Percentiles rank a stretch among this genome's conserved stretches.
phyloP scores from a whole-genome alignment of 2,329 filamentous ascomycete genomes.

The Raffaelea deltoideospora region DNA sequence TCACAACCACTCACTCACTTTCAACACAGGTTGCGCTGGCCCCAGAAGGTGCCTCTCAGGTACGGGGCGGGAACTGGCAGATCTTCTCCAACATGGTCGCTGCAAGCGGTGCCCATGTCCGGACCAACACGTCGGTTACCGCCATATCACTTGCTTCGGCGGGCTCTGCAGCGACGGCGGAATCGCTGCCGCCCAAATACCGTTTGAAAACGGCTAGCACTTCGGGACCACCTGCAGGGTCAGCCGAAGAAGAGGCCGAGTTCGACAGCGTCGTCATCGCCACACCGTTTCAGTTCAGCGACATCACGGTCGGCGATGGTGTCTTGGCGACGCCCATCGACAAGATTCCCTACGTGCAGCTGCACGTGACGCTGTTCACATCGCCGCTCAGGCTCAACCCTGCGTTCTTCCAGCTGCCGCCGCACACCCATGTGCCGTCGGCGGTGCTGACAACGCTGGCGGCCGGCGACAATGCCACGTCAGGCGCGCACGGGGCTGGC shows the following conservation, averaged over 20 bases:
- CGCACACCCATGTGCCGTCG: constrained; percentile 46
- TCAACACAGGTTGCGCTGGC: constrained; percentile 58
- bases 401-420: constrained; percentile 52
- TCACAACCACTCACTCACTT: too few relatives aligned
- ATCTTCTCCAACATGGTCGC: constrained; percentile 78
- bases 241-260: constrained; percentile 18
- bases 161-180: background rate
- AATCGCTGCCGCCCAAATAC: constrained; percentile 29
- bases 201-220: constrained; percentile 24
- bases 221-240: background rate
- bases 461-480: constrained; percentile 33
- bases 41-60: constrained; percentile 63
- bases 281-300: constrained; percentile 66
- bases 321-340: constrained; percentile 60
- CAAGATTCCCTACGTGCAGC: constrained; percentile 65
- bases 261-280: constrained; percentile 79
- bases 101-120: constrained; percentile 42
- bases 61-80: constrained; percentile 81
- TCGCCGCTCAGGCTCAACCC: constrained; percentile 60
- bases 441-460: constrained; percentile 73
- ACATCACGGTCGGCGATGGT: constrained; percentile 45
- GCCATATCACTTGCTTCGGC: background rate
- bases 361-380: constrained; percentile 83
- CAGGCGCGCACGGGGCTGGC: constrained; percentile 46
- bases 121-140: constrained; percentile 53